These are phyloP conservation scores for Tuber borchii DNA, from an alignment of 495 filamentous ascomycete genomes.

Conservation along the genomic window DNA sequence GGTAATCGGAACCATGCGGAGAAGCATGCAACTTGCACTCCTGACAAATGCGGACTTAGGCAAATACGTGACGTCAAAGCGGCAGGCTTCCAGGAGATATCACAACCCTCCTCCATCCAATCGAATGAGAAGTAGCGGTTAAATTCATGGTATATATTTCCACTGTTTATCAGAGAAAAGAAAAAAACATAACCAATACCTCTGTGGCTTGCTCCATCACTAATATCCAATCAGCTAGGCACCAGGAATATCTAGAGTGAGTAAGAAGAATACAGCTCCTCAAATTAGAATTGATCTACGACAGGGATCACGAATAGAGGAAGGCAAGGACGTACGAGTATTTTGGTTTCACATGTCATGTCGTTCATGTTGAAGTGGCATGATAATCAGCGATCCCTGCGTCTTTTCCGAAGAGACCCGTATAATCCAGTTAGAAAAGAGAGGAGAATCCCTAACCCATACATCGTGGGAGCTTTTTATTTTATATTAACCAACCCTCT, in stretches of 20 bases:
- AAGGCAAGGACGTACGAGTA: neutral
- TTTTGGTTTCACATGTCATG: neutral
- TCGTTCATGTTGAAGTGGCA: neutral
- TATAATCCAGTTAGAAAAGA: neutral
- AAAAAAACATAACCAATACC: neutral
- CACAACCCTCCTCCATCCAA: neutral
- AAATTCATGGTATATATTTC: neutral
- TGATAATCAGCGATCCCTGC: constrained; percentile 1
- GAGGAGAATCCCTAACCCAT: neutral
- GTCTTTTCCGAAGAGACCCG: neutral
- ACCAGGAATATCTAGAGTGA: neutral
- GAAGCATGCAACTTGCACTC: neutral
- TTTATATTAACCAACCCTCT: neutral
- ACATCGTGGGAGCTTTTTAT: neutral
- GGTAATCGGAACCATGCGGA: neutral
- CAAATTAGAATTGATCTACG: neutral
- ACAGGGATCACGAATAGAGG: neutral
- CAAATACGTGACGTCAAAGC: neutral
- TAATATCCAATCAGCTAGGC: neutral
- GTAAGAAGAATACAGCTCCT: neutral
- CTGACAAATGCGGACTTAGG: neutral
- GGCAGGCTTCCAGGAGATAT: neutral
- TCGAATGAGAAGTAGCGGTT: neutral
- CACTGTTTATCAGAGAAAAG: neutral
- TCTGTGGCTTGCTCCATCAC: neutral